Percentiles rank a stretch among this genome's conserved stretches.
These are phyloP conservation scores for Breynia disticha DNA, from an alignment of 441 rosid species.

Conservation along the genomic window DNA sequence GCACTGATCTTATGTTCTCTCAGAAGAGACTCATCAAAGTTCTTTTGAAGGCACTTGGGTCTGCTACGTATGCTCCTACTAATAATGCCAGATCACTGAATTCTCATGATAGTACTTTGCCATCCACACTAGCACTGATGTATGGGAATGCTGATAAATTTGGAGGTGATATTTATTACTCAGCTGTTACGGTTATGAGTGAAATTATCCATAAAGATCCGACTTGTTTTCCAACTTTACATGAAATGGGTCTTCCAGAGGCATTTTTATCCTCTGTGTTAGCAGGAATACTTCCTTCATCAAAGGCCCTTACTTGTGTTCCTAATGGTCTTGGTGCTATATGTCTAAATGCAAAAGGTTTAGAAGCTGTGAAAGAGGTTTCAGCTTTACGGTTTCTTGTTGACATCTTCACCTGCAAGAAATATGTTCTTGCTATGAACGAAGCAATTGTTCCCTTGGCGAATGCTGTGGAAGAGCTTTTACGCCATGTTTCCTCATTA, in stretches of 20 bases:
- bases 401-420: constrained; percentile 78
- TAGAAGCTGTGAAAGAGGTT: constrained; percentile 89
- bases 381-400: constrained; percentile 77
- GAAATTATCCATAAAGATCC: constrained; percentile 98
- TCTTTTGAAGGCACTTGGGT: constrained; percentile 89
- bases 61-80: constrained; percentile 88
- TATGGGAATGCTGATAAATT: constrained; percentile 72
- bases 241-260: constrained; percentile 88
- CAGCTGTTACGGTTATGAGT: constrained; percentile 98
- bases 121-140: constrained; percentile 74
- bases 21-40: constrained; percentile 96
- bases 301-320: constrained; percentile 91
- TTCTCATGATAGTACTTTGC: constrained; percentile 71
- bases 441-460: constrained; percentile 95
- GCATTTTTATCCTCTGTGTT: constrained; percentile 89
- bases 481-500: constrained; percentile 85
- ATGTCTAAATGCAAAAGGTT: constrained; percentile 88
- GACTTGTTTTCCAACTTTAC: constrained; percentile 65
- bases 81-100: constrained; percentile 57
- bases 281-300: constrained; percentile 80
- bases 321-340: constrained; percentile 96
- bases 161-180: constrained; percentile 90
- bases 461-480: constrained; percentile 96
- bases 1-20: constrained; percentile 50
- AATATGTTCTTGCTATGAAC: constrained; percentile 85